phyloP scores from a whole-genome alignment of 495 filamentous ascomycete genomes.

The Penicillium herquei region DNA sequence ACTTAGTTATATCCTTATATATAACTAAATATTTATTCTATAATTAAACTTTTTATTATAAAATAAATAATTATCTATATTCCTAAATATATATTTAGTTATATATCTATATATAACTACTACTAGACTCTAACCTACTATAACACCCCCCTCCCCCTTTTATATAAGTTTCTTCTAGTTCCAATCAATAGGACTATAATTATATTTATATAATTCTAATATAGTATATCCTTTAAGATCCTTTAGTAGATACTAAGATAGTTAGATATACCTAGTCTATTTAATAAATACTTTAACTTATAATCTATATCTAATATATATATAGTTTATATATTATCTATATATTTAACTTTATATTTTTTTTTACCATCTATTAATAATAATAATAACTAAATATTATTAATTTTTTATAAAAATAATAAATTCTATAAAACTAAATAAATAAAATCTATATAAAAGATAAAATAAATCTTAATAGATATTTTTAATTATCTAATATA shows the following conservation, averaged over 20 bases:
- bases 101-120: too few species aligned
- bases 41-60: too few species aligned
- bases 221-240: not conserved
- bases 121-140: too few species aligned
- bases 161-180: too few species aligned
- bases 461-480: not conserved
- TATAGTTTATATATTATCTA: not conserved
- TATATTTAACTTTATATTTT: not conserved
- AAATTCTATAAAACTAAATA: not conserved
- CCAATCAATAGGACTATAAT: too few species aligned
- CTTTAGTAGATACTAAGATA: not conserved
- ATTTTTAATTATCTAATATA: not conserved
- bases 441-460: too few species aligned
- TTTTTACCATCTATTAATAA: not conserved
- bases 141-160: too few species aligned
- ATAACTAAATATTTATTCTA: too few species aligned
- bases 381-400: not conserved
- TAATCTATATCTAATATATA: not conserved
- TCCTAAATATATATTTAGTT: too few species aligned
- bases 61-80: too few species aligned
- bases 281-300: not conserved
- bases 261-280: not conserved
- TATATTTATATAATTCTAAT: not conserved
- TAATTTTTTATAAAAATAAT: not conserved
- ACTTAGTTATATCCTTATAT: too few species aligned